These are phyloP conservation scores for Populus tomentosa DNA, from an alignment of 441 rosid species.

Conservation along the genomic window DNA sequence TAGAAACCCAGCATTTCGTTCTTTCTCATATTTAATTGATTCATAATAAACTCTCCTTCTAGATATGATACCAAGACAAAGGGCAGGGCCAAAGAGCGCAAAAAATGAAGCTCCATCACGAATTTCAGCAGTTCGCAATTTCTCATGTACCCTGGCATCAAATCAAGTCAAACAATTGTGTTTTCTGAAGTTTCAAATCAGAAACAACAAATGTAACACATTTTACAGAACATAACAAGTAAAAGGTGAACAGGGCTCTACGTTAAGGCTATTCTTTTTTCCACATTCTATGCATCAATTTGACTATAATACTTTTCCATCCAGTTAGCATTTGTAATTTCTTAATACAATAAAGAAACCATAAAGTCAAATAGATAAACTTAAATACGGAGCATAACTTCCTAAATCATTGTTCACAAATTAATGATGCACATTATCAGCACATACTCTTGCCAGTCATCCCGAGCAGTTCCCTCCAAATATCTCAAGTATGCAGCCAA, in stretches of 20 bases:
- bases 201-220: not conserved
- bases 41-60: slow-evolving; percentile 76
- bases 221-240: not conserved
- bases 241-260: not conserved
- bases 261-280: not conserved
- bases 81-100: slow-evolving; percentile 69
- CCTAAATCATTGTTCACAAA: not conserved
- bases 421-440: slow-evolving; percentile 12
- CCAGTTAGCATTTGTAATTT: not conserved
- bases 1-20: slow-evolving; percentile 76
- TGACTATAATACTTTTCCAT: not conserved
- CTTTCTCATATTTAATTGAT: slow-evolving; percentile 72
- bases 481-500: slow-evolving; percentile 83
- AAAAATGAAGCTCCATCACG: slow-evolving; percentile 80
- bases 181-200: not conserved
- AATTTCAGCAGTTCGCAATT: slow-evolving; percentile 53
- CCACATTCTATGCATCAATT: not conserved
- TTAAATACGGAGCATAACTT: not conserved
- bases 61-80: slow-evolving; percentile 74
- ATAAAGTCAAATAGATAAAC: not conserved
- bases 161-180: slow-evolving; percentile 14
- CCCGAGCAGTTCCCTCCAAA: slow-evolving; percentile 77
- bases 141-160: slow-evolving; percentile 62
- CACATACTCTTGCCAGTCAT: slow-evolving; percentile 91
- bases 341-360: not conserved